phyloP scores from a whole-genome alignment of 805 yeast genomes.

The Nakazawaea siamensis region DNA sequence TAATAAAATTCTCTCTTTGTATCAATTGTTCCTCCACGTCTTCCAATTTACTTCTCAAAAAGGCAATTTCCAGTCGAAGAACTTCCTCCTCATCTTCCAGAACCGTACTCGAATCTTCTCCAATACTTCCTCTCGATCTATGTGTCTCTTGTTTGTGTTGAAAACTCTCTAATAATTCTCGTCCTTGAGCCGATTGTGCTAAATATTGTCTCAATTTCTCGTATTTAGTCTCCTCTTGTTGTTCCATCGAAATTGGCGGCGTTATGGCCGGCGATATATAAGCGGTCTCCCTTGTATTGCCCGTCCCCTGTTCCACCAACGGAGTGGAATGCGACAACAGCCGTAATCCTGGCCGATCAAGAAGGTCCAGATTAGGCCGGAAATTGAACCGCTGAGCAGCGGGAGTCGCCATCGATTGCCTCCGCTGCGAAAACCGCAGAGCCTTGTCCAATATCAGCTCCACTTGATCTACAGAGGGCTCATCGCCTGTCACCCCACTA shows the following conservation, averaged over 20 bases:
- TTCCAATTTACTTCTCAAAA: too few relatives aligned
- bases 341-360: too few relatives aligned
- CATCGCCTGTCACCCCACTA: constrained; percentile 1
- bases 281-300: neutral
- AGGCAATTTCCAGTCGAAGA: neutral
- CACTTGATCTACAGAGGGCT: constrained; percentile 4
- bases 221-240: neutral
- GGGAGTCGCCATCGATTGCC: neutral
- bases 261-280: constrained; percentile 6
- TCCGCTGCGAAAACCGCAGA: neutral
- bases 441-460: constrained; percentile 3
- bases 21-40: neutral
- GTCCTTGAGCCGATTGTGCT: neutral
- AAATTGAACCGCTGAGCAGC: neutral
- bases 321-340: constrained; percentile 12
- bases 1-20: neutral
- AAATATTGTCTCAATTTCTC: constrained; percentile 3
- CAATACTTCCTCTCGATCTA: too few relatives aligned
- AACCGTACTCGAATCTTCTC: too few relatives aligned
- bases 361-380: constrained; percentile 1
- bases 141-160: too few relatives aligned
- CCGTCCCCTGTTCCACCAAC: neutral
- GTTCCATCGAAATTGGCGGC: constrained; percentile 5
- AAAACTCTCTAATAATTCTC: constrained; percentile 1
- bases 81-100: neutral